Base-by-base conservation (phyloP, 169 alveolate species). In the Plasmodium cynomolgi region DNA sequence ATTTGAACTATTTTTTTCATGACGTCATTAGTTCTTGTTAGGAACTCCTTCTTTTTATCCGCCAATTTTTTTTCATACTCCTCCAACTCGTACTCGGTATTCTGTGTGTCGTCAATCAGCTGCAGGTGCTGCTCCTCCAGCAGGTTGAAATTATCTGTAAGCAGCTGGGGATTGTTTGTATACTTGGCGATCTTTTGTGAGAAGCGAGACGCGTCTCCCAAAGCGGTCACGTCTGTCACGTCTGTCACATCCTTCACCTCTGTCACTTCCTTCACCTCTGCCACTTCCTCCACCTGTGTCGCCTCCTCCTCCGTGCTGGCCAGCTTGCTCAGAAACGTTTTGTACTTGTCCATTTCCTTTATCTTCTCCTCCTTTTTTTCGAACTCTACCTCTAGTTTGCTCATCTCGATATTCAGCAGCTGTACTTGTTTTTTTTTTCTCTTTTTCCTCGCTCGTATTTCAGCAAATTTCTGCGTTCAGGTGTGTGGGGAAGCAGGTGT, bases 321-420 rank as follows among this genome's bases (percentile, higher is more conserved):
- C 33, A 90, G 26, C 83, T 90, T 90, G 75, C 68, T 90, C 26
- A 90, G 84, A 17, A 80, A 90, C 23, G 39, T 26, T 68, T 90
- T 90, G 31, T 90, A 90, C 58, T 90, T 90, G 47, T 90, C 94
- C 72, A 90, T 56, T 17, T 90, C 94, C 72, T 80, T 90, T 90
- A 90, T 80, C 82, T 90, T 90, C 37, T 90, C 94, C 73, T 90
- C 94, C 54, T 90, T 90, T 68, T 80, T 90, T 33, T 90, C 94
- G 1, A 79, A 33, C 23, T 90, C 90, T 23, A 90, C 94, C n/a
- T 90, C 83, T 26, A 90, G 77, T 62, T 90, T 90, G 56, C 94
- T 90, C 34, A 90, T 90, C 54, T 90, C 94, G n/a, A 90, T 90
- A 11, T 80, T 90, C 37, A 90, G 84, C 37, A 62, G 47, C 37